Base-by-base conservation (phyloP, 352 stramenopile genomes). In the Pythium diclinum region DNA sequence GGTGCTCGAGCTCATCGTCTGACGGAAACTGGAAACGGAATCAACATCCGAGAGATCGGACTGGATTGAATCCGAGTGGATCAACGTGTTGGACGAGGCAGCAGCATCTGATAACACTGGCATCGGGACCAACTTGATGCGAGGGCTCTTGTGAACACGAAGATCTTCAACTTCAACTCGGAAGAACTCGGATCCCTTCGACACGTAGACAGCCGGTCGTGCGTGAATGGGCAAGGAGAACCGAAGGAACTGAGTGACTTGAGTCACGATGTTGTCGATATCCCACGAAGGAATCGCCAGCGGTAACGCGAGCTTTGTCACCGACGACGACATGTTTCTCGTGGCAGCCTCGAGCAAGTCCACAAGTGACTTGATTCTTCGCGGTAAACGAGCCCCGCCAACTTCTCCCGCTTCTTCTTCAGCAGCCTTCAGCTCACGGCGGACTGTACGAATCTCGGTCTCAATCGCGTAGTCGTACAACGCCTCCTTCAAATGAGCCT, bases 401-500 rank as follows among this genome's bases (percentile, higher is more conserved):
- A 7, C n/a, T 47, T 21, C 63, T 59, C 38, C 14, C 16, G 38
- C n/a, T 19, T 51, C 19, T 17, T 40, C 30, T 52, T 28, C 38
- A 21, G 28, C 33, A 1, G 9, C 4, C 81, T 46, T 25, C 9
- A 42, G 25, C 13, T 40, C 38, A 1, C 10, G 23, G 28, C 36
- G 58, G 1, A 71, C 46, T 5, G 74, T 52, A 17, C 65, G 69
- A 36, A 92, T 65, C 2, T 64, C 81, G 7, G 65, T 59, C 64
- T 96, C 85, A 16, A 94, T 91, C n/a, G 79, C 72, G 56, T 87
- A 92, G 51, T 96, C 87, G 33, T 80, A 85, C 42, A 96, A 47
- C 8, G 85, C 77, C 77, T 96, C 84, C 21, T 91, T 78, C 17
- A 96, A 19, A 46, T 87, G 87, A 13, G 74, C 69, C 55, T 91